These are phyloP conservation scores for Mycena latifolia DNA, from an alignment of 768 basidiomycete genomes.

Conservation along the genomic window DNA sequence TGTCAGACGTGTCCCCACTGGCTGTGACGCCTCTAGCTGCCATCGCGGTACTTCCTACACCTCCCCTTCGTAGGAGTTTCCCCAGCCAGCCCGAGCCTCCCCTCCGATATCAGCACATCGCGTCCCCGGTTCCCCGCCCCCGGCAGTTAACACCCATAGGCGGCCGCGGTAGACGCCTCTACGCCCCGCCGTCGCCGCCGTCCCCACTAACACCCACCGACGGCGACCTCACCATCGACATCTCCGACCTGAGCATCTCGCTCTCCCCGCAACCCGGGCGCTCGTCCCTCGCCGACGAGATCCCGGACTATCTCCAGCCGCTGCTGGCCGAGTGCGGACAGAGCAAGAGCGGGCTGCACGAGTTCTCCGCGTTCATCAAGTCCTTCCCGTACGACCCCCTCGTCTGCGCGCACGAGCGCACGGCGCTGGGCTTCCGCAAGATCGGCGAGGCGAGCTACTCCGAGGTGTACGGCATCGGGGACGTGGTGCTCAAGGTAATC, in stretches of 20 bases:
- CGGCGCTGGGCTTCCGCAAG: constrained; percentile 71
- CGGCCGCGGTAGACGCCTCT: constrained; percentile 51
- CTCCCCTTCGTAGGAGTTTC: background rate
- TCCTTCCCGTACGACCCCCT: constrained; percentile 83
- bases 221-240: constrained; percentile 64
- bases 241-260: constrained; percentile 56
- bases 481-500: constrained; percentile 92
- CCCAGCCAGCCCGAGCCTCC: constrained; percentile 9
- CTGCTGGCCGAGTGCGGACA: constrained; percentile 82
- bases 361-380: constrained; percentile 88
- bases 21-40: background rate
- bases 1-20: background rate
- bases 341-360: constrained; percentile 68
- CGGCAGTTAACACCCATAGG: constrained; percentile 79
- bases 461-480: constrained; percentile 93
- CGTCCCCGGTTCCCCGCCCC: constrained; percentile 55
- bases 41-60: background rate
- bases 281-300: constrained; percentile 40
- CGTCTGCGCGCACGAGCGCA: constrained; percentile 46
- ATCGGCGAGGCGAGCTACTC: constrained; percentile 98
- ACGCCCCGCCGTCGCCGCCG: constrained; percentile 64
- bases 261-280: constrained; percentile 40
- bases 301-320: constrained; percentile 69
- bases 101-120: constrained; percentile 38
- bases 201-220: constrained; percentile 68